Evolutionary conservation across 768 basidiomycete species (phyloP).

Genomic region (Hortiboletus campestris): DNA sequence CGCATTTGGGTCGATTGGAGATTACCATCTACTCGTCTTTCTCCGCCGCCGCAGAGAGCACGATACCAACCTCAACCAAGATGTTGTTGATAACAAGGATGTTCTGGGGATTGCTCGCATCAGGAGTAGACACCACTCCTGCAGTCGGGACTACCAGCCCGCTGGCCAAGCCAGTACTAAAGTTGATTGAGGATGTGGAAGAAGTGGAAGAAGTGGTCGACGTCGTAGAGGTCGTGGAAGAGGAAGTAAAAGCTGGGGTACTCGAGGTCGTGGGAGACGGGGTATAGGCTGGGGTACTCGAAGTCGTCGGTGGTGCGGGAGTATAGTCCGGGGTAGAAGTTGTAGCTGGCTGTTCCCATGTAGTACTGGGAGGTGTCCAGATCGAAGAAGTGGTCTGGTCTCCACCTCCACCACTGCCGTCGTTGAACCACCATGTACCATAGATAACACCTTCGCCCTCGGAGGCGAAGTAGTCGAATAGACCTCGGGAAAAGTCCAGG

Average conservation of each 20-base stretch:
- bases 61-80: constrained; percentile 34
- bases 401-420: constrained; percentile 33
- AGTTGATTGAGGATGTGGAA: constrained; percentile 21
- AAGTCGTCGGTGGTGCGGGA: constrained; percentile 9
- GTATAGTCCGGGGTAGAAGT: constrained; percentile 24
- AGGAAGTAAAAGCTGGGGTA: constrained; percentile 15
- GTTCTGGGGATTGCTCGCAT: constrained; percentile 32
- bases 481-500: constrained; percentile 64
- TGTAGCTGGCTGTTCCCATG: constrained; percentile 21
- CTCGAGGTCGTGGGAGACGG: constrained; percentile 23
- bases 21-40: constrained; percentile 1
- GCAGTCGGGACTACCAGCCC: constrained; percentile 26
- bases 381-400: constrained; percentile 9
- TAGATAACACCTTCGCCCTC: constrained; percentile 52
- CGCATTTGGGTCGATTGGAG: background rate
- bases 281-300: constrained; percentile 15
- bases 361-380: constrained; percentile 16
- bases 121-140: constrained; percentile 31
- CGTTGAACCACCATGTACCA: constrained; percentile 58
- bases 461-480: constrained; percentile 62
- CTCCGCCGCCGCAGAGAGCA: constrained; percentile 8
- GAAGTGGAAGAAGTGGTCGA: constrained; percentile 16
- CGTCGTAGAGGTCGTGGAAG: constrained; percentile 28
- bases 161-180: constrained; percentile 19
- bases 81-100: constrained; percentile 34